phyloP scores from a whole-genome alignment of 2,329 filamentous ascomycete species.

The Alternaria alternata region DNA sequence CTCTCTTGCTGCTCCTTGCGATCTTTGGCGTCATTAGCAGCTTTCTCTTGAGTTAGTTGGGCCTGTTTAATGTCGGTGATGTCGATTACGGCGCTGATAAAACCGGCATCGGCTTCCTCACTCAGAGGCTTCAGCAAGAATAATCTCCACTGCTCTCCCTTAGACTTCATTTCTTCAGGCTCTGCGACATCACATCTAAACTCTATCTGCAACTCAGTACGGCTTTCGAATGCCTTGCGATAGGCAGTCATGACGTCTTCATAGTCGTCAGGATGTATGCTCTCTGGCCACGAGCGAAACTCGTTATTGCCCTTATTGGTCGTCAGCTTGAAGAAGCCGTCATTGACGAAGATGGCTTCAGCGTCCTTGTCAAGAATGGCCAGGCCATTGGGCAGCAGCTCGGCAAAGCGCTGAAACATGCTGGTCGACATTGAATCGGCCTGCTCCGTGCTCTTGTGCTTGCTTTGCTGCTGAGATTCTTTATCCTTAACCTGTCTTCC shows the following conservation, averaged over 20 bases:
- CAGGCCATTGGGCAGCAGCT: conserved; percentile 56
- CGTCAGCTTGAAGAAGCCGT: conserved; percentile 57
- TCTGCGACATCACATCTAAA: conserved; percentile 52
- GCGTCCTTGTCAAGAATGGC: conserved; percentile 57
- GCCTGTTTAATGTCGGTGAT: conserved; percentile 57
- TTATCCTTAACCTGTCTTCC: conserved; percentile 21
- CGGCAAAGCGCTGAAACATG: conserved; percentile 56
- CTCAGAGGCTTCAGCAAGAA: conserved; percentile 55
- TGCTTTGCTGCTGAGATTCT: conserved; percentile 11
- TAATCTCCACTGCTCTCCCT: conserved; percentile 50
- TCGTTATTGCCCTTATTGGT: conserved; percentile 51
- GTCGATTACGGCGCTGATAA: conserved; percentile 57
- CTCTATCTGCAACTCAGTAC: conserved; percentile 52
- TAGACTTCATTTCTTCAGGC: conserved; percentile 23
- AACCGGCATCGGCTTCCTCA: conserved; percentile 52
- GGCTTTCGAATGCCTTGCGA: conserved; percentile 51
- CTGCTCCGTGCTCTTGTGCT: conserved; percentile 13
- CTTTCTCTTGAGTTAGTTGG: conserved; percentile 53
- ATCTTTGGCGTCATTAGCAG: conserved; percentile 54
- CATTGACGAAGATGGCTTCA: conserved; percentile 57
- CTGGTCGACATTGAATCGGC: conserved; percentile 50
- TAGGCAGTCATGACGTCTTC: conserved; percentile 56
- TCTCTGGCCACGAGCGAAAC: conserved; percentile 57
- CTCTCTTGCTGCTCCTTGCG: conserved; percentile 57
- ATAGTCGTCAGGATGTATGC: conserved; percentile 56